Base-by-base conservation (phyloP, 83 land plant species). In the Picea abies region DNA sequence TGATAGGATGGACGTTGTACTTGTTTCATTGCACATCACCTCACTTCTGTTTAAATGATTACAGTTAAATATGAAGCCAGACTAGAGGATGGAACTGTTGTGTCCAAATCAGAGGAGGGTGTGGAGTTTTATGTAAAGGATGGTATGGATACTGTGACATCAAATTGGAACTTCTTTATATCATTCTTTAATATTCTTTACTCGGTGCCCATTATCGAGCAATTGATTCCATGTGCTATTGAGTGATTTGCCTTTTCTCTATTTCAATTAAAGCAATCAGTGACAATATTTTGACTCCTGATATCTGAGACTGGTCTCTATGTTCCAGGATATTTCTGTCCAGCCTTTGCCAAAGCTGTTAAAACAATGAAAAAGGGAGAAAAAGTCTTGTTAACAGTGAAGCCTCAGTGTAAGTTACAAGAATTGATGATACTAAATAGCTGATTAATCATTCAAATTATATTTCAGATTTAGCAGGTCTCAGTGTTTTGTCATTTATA, bases 361-460 rank as follows among this genome's bases (percentile, higher is more conserved):
- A 97, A 94, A 64, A 92, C 98, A 9, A 97, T 97, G 99, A 92
- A 91, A 90, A 95, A 89, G 82, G 91, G 88, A 20, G 99, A 97
- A 77, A 94, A 88, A 47, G 98, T 86, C 0, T 61, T 91, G 20
- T 72, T 97, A 20, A 84, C 91, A 16, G 99, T 95, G 68, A 97
- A 95, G 86, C 95, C 96, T 70, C 92, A 94, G 86, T 95, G 99
- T 97, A 90, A 83, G 94, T 80, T 37, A 60, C 58, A 32, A 11
- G 58, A 2, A 1, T 20, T 79, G 35, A 1, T 63, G 8, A 8
- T 4, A 16, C 1, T 79, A 4, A 49, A 47, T 7, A 26, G 11
- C 5, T 14, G 81, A 62, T 16, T 44, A n/a, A 5, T 1, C 6
- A 6, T 35, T 63, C 20, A 1, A 19, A 35, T 26, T 20, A 25